Percentiles rank a stretch among this genome's conserved stretches.
phyloP scores from a whole-genome alignment of 2,329 filamentous ascomycete species.

The Trichoderma atroviride region DNA sequence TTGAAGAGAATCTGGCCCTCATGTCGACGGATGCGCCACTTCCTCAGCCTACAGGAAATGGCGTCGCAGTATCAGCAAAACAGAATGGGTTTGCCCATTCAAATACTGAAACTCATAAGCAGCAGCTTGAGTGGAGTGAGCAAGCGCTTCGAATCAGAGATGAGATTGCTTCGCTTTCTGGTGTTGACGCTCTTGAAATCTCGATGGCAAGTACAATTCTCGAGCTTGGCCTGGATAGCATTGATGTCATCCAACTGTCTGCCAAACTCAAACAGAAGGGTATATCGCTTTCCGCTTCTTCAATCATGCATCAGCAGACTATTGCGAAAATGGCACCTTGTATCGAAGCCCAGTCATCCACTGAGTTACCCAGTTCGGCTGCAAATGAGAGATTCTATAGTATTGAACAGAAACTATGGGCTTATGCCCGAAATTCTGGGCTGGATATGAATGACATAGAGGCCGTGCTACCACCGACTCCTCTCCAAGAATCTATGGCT shows the following conservation, averaged over 20 bases:
- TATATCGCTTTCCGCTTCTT: constrained; percentile 68
- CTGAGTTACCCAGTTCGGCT: background rate
- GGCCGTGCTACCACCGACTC: constrained; percentile 71
- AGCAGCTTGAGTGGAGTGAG: constrained; percentile 58
- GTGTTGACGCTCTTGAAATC: constrained; percentile 54
- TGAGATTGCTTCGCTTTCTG: constrained; percentile 66
- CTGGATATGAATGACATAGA: constrained; percentile 51
- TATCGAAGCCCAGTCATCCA: constrained; percentile 1
- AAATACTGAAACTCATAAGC: background rate
- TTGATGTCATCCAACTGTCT: constrained; percentile 84
- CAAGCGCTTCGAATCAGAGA: constrained; percentile 56
- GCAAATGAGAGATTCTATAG: constrained; percentile 27
- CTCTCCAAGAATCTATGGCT: constrained; percentile 85
- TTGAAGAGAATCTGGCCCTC: constrained; percentile 37
- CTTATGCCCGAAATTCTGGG: constrained; percentile 41
- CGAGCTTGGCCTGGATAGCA: constrained; percentile 86
- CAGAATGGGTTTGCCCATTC: background rate
- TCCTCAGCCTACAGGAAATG: background rate
- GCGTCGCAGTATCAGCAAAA: background rate
- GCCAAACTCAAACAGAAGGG: constrained; percentile 66
- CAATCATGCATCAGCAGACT: constrained; percentile 73
- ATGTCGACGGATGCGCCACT: constrained; percentile 24
- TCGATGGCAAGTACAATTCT: constrained; percentile 67
- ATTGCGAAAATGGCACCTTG: constrained; percentile 60
- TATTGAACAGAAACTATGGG: constrained; percentile 41